Percentiles rank a stretch among this genome's conserved stretches.
Evolutionary conservation across 345 rosid genomes (phyloP).

Genomic region (Citrus trifoliata): DNA sequence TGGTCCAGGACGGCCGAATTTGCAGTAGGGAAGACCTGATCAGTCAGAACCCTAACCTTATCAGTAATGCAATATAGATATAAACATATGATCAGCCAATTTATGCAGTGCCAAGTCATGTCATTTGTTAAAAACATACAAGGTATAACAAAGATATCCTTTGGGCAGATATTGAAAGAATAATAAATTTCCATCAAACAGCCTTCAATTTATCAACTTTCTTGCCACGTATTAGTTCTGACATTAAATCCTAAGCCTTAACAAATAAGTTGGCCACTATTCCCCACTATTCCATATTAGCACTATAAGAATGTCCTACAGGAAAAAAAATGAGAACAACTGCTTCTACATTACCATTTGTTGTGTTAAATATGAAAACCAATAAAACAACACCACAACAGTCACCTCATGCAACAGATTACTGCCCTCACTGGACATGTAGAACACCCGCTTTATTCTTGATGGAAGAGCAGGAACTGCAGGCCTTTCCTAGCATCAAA

Average conservation of each 20-base stretch:
- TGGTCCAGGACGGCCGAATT: conserved; percentile 81
- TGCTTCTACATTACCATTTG: background rate
- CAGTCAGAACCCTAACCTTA: conserved; percentile 5
- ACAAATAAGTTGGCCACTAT: background rate
- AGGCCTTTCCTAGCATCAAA: conserved; percentile 44
- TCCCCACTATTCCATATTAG: background rate
- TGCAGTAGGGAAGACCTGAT: conserved; percentile 76
- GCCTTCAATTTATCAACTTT: background rate
- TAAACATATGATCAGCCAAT: background rate
- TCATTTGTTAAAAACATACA: background rate
- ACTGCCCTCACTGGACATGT: conserved; percentile 93
- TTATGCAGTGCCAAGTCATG: background rate
- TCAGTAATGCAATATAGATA: background rate
- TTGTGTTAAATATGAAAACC: background rate
- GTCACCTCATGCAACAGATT: conserved; percentile 85
- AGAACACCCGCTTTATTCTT: conserved; percentile 86
- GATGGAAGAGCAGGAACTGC: conserved; percentile 66
- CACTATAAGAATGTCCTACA: background rate
- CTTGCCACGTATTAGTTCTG: background rate
- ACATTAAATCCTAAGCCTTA: background rate
- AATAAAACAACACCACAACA: background rate
- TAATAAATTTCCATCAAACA: background rate
- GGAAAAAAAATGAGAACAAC: background rate
- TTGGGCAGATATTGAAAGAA: background rate
- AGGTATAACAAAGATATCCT: background rate